phyloP scores from a whole-genome alignment of 2,329 filamentous ascomycete species.

The Diaporthe aspalathi region DNA sequence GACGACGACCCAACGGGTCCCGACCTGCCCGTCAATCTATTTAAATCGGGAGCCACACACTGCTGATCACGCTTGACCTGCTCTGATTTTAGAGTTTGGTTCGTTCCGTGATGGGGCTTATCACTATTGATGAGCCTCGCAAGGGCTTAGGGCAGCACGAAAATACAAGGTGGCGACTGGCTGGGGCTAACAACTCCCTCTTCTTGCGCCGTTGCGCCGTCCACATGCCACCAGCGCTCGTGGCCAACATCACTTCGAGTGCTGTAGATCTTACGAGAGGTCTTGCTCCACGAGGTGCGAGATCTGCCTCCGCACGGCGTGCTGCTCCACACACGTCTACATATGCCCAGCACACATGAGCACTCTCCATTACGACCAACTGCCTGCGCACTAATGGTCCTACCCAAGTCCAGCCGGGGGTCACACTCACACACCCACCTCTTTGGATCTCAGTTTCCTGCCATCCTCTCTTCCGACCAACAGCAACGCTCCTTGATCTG shows the following conservation, averaged over 20 bases:
- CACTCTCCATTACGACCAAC: background rate
- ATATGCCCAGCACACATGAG: background rate
- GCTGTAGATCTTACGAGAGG: constrained; percentile 5
- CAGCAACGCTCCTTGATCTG: constrained; percentile 27
- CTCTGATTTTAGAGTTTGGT: background rate
- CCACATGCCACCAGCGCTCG: background rate
- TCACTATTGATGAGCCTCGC: constrained; percentile 3
- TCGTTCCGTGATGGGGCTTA: constrained; percentile 8
- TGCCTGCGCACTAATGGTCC: background rate
- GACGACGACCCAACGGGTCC: background rate
- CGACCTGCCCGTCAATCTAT: background rate
- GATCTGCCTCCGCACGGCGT: constrained; percentile 3
- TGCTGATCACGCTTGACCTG: constrained; percentile 3
- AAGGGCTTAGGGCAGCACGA: constrained; percentile 16
- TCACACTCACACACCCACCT: background rate
- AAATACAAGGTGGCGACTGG: background rate
- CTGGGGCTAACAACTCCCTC: background rate
- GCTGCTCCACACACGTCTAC: constrained; percentile 14
- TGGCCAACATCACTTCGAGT: background rate
- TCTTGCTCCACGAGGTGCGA: constrained; percentile 2
- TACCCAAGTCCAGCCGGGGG: too few species aligned
- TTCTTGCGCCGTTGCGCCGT: background rate
- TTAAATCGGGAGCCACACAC: background rate
- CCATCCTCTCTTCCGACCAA: background rate
- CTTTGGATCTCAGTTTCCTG: background rate